phyloP scores from a whole-genome alignment of 2,329 filamentous ascomycete genomes.

The Cryphonectria naterciae region DNA sequence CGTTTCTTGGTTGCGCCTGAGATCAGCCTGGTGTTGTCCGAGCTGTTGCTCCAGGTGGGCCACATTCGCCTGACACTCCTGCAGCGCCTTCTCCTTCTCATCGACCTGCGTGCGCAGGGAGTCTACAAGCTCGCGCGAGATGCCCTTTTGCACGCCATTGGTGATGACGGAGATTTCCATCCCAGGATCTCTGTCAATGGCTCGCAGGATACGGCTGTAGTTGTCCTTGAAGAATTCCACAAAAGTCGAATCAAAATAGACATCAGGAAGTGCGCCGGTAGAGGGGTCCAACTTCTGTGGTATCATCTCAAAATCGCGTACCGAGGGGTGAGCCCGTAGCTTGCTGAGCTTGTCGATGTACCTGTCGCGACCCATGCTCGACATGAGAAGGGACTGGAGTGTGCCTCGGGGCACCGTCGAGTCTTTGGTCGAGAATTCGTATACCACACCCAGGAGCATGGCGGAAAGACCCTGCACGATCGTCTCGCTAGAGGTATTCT shows the following conservation, averaged over 20 bases:
- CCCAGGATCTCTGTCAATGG: conserved; percentile 88
- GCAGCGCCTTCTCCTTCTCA: conserved; percentile 64
- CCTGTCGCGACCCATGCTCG: conserved; percentile 80
- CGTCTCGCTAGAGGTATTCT: conserved; percentile 63
- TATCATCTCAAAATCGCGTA: conserved; percentile 89
- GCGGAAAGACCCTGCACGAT: conserved; percentile 83
- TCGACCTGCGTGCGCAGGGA: conserved; percentile 77
- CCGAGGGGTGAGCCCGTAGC: conserved; percentile 74
- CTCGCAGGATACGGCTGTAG: conserved; percentile 80
- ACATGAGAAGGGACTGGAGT: conserved; percentile 76
- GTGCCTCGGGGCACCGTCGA: conserved; percentile 84
- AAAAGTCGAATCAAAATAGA: conserved; percentile 84
- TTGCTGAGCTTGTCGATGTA: conserved; percentile 83
- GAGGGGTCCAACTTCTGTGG: conserved; percentile 66
- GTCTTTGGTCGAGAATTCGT: conserved; percentile 97
- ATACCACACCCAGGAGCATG: conserved; percentile 82
- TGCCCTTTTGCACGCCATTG: conserved; percentile 82
- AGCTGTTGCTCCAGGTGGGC: conserved; percentile 57
- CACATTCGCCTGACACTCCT: conserved; percentile 51
- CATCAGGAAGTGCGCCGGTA: conserved; percentile 67
- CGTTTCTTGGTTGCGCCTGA: conserved; percentile 67
- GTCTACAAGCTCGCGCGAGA: conserved; percentile 93
- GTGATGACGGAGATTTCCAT: conserved; percentile 81
- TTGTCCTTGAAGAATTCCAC: conserved; percentile 97
- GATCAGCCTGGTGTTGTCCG: conserved; percentile 75